Evolutionary conservation across 1,284 basidiomycete species (phyloP).

Genomic region (Agaricales sp.): DNA sequence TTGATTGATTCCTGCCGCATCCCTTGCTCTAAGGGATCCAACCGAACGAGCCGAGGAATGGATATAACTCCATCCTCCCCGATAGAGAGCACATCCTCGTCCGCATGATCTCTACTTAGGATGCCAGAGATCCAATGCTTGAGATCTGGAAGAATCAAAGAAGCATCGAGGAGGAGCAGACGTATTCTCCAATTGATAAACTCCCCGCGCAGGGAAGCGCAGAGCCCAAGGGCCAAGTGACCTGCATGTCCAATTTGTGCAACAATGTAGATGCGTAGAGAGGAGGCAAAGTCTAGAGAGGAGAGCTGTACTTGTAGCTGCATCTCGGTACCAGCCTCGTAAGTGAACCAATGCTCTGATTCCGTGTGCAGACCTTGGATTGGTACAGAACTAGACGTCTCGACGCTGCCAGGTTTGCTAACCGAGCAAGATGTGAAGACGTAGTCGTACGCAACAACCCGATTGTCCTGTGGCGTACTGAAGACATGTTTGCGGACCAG

Average conservation of each 20-base stretch:
- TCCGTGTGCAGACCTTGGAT: neutral
- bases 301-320: conserved; percentile 15
- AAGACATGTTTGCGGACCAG: neutral
- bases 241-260: conserved; percentile 9
- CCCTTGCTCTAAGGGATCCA: neutral
- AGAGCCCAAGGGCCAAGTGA: conserved; percentile 14
- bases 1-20: neutral
- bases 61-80: neutral
- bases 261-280: conserved; percentile 13
- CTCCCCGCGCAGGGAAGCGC: conserved; percentile 12
- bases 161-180: conserved; percentile 12
- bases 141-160: conserved; percentile 7
- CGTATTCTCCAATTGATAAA: conserved; percentile 14
- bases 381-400: neutral
- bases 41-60: neutral
- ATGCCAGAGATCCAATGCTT: conserved; percentile 8
- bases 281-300: conserved; percentile 12
- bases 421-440: neutral
- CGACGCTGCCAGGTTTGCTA: neutral
- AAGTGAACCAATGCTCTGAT: conserved; percentile 7
- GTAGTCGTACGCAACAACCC: neutral
- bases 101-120: conserved; percentile 7
- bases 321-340: conserved; percentile 12
- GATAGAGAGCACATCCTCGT: conserved; percentile 10
- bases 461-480: neutral